Conservation (phyloP, 2,329 filamentous ascomycete species). For the Calonectria hawksworthii region DNA sequence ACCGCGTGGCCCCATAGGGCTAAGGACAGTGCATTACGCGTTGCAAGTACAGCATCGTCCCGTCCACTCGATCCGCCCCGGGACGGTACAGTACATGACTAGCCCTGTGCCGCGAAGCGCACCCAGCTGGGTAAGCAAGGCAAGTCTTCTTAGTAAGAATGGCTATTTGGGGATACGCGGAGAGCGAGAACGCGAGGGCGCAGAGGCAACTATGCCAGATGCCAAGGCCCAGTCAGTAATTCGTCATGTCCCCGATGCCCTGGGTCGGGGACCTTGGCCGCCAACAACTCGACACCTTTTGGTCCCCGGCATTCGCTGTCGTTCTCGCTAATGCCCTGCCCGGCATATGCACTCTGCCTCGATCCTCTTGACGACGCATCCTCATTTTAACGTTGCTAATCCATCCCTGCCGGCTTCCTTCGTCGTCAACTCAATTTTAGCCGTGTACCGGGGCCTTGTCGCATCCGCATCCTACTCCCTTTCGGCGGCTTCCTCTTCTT, state of each 20-base stretch:
- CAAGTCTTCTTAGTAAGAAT: constrained; percentile 1
- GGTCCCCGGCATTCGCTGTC: background rate
- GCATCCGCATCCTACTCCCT: background rate
- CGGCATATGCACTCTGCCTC: background rate
- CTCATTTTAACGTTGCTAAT: constrained; percentile 6
- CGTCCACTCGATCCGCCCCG: constrained; percentile 11
- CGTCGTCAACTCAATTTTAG: constrained; percentile 11
- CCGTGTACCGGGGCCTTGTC: background rate
- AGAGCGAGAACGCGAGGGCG: background rate
- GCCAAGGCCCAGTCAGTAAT: background rate
- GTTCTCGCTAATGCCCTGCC: background rate
- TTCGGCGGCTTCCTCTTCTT: constrained; percentile 9
- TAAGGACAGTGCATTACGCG: constrained; percentile 16
- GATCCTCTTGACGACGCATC: background rate
- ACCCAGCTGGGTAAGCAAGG: constrained; percentile 7
- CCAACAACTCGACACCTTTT: background rate
- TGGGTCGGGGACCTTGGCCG: background rate
- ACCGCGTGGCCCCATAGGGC: constrained; percentile 28
- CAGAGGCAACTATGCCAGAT: background rate
- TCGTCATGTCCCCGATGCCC: background rate
- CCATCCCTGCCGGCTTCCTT: background rate
- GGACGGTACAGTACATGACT: constrained; percentile 3
- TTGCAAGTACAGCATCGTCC: constrained; percentile 21
- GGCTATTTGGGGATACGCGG: background rate
- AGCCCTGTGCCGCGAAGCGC: background rate